These are phyloP conservation scores for Ustilago trichophora DNA, from an alignment of 1,284 basidiomycete species.

Conservation along the genomic window DNA sequence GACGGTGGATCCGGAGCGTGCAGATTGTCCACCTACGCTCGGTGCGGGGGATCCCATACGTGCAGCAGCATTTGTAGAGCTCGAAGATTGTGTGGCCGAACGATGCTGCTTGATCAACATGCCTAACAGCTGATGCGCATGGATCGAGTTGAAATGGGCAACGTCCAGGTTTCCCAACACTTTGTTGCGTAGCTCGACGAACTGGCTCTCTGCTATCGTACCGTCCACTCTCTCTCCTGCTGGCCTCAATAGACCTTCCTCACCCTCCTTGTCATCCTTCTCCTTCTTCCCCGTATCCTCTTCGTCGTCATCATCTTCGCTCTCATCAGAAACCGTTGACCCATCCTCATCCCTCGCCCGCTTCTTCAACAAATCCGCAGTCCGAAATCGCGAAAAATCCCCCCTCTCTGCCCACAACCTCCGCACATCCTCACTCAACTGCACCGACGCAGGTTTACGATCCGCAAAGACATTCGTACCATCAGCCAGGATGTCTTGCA, in stretches of 20 bases:
- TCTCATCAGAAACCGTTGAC: too few species aligned
- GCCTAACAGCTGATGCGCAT: slow-evolving; percentile 53
- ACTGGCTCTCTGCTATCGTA: slow-evolving; percentile 52
- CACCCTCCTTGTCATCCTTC: background rate
- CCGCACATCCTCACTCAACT: slow-evolving; percentile 30
- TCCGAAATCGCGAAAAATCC: slow-evolving; percentile 48
- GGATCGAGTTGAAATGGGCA: slow-evolving; percentile 55
- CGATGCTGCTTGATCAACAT: slow-evolving; percentile 51
- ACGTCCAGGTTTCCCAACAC: slow-evolving; percentile 49
- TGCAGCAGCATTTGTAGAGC: slow-evolving; percentile 3
- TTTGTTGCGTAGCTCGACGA: slow-evolving; percentile 40
- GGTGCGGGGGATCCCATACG: slow-evolving; percentile 29
- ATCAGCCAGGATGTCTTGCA: slow-evolving; percentile 18
- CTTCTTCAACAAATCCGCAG: slow-evolving; percentile 15
- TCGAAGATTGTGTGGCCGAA: background rate
- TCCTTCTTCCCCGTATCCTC: background rate
- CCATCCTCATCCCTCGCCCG: too few species aligned
- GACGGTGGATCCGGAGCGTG: background rate
- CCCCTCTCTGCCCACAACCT: slow-evolving; percentile 57
- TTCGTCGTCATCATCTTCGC: slow-evolving; percentile 9
- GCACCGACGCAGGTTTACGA: slow-evolving; percentile 4
- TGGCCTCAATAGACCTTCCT: slow-evolving; percentile 1
- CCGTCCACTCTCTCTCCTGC: slow-evolving; percentile 17
- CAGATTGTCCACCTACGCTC: slow-evolving; percentile 16
- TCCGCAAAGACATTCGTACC: slow-evolving; percentile 26